Evolutionary conservation across 352 stramenopile species (phyloP).

Genomic region (Globisporangium viniferum): DNA sequence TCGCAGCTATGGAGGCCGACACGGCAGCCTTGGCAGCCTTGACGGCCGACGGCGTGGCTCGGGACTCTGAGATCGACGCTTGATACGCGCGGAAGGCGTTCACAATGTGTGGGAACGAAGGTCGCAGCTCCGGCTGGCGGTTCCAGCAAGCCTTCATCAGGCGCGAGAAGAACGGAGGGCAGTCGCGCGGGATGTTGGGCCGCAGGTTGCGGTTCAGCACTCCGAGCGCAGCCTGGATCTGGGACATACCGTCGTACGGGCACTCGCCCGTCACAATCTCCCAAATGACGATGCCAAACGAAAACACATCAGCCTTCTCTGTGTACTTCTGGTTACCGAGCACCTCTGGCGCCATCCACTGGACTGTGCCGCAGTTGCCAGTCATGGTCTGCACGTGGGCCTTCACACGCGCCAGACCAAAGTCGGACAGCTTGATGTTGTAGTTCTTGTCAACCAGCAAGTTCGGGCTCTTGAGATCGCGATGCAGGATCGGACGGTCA

Average conservation of each 20-base stretch:
- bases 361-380: constrained; percentile 76
- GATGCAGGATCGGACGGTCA: constrained; percentile 79
- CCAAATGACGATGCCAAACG: constrained; percentile 90
- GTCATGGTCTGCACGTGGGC: constrained; percentile 85
- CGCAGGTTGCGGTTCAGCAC: constrained; percentile 71
- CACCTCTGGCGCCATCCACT: constrained; percentile 74
- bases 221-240: constrained; percentile 70
- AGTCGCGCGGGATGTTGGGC: constrained; percentile 59
- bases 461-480: constrained; percentile 84
- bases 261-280: constrained; percentile 87
- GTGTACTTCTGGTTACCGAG: constrained; percentile 88
- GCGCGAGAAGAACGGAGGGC: constrained; percentile 60
- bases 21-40: constrained; percentile 39
- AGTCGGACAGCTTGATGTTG: constrained; percentile 85
- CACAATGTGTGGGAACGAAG: constrained; percentile 66
- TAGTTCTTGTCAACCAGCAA: constrained; percentile 82
- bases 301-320: constrained; percentile 90
- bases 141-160: constrained; percentile 79
- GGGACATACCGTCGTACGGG: constrained; percentile 86
- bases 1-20: constrained; percentile 37
- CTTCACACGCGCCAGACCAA: constrained; percentile 78
- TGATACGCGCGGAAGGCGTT: constrained; percentile 63
- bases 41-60: constrained; percentile 33
- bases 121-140: constrained; percentile 61
- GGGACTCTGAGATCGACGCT: constrained; percentile 43